These are phyloP conservation scores for Candida lessepsii DNA, from an alignment of 805 yeast genomes.

Conservation along the genomic window DNA sequence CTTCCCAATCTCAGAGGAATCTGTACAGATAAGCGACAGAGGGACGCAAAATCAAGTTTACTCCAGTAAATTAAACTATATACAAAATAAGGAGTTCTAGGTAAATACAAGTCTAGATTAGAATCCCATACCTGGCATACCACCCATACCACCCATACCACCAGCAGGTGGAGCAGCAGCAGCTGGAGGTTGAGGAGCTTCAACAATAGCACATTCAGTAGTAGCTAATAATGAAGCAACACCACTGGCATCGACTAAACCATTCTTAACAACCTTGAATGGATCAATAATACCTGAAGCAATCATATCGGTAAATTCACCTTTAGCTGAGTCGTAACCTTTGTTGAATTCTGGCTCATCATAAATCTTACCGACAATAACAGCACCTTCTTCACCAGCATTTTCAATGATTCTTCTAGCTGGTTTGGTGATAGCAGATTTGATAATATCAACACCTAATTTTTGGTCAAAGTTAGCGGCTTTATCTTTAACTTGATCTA, in stretches of 20 bases:
- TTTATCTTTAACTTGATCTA: conserved; percentile 67
- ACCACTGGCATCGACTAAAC: conserved; percentile 94
- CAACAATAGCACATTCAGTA: conserved; percentile 97
- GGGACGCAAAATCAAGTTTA: no score
- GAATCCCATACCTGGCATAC: conserved; percentile 25
- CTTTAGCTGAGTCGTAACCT: conserved; percentile 91
- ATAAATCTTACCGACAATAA: conserved; percentile 84
- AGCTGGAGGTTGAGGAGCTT: conserved; percentile 80
- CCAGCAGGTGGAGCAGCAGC: conserved; percentile 48
- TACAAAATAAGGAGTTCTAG: conserved; percentile 9
- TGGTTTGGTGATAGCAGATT: conserved; percentile 90
- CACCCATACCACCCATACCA: conserved; percentile 40
- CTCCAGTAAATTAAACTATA: conserved; percentile 11
- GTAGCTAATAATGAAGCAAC: conserved; percentile 97
- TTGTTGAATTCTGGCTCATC: conserved; percentile 71
- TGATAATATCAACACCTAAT: conserved; percentile 91
- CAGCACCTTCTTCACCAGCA: conserved; percentile 98
- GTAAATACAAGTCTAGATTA: conserved; percentile 1
- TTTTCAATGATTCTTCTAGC: conserved; percentile 94
- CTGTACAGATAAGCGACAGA: no score
- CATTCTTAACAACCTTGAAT: conserved; percentile 95
- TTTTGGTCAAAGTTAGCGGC: conserved; percentile 87
- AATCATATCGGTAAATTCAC: conserved; percentile 93
- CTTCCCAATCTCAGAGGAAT: no score
- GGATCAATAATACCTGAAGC: conserved; percentile 98